These are phyloP conservation scores for Phylloporus sp. DNA, from an alignment of 768 basidiomycete species.

Conservation along the genomic window DNA sequence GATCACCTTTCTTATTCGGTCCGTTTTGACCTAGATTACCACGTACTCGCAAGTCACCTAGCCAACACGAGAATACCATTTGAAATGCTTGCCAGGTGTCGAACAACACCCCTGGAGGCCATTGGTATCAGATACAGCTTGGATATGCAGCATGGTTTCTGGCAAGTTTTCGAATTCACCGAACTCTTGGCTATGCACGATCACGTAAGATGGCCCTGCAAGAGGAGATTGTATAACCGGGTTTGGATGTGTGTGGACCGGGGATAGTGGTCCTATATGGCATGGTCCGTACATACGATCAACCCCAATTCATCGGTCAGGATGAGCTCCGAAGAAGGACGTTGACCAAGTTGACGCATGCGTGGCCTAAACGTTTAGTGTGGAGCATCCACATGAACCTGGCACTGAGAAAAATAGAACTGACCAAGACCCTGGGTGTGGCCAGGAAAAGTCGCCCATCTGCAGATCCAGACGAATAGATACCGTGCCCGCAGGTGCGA, in stretches of 20 bases:
- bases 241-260: background rate
- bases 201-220: constrained; percentile 16
- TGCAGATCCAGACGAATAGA: constrained; percentile 8
- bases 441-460: constrained; percentile 12
- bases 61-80: background rate
- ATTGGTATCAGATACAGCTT: background rate
- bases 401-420: background rate
- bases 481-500: constrained; percentile 9
- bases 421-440: background rate
- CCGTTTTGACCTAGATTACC: background rate
- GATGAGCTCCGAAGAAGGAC: background rate
- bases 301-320: background rate
- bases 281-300: background rate
- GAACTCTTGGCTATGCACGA: background rate
- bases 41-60: background rate
- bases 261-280: background rate
- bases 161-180: constrained; percentile 1
- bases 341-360: background rate
- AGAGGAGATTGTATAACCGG: background rate
- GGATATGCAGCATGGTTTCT: background rate
- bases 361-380: background rate
- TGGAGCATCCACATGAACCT: constrained; percentile 1
- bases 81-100: background rate
- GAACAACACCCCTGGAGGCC: background rate
- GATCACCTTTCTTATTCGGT: background rate